These are phyloP conservation scores for Gonapodya prolifera DNA, from an alignment of 192 early-diverging fungal genomes.

Conservation along the genomic window DNA sequence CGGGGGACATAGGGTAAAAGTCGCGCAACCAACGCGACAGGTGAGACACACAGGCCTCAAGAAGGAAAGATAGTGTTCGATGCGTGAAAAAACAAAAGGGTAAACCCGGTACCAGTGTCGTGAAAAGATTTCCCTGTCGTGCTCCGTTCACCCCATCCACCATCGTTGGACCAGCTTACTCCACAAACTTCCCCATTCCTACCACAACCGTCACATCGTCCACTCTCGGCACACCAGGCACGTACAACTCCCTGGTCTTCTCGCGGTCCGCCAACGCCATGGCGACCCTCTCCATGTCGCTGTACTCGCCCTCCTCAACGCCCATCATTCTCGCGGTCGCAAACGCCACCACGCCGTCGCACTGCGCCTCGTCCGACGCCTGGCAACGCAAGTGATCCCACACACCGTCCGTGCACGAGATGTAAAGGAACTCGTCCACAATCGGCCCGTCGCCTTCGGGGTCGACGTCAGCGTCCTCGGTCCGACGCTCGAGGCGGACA, in stretches of 20 bases:
- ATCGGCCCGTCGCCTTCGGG: background rate
- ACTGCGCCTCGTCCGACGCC: background rate
- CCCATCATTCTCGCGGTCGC: background rate
- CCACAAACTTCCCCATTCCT: background rate
- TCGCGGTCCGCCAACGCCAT: background rate
- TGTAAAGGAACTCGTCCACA: background rate
- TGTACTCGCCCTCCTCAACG: background rate
- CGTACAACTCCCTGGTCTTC: background rate
- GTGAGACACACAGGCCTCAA: too few species aligned
- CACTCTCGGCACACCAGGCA: background rate
- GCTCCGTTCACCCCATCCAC: too few species aligned
- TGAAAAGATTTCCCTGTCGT: too few species aligned
- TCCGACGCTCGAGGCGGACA: background rate
- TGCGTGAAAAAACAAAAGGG: too few species aligned
- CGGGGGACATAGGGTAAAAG: too few species aligned
- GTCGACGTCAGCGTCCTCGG: background rate
- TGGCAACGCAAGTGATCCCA: conserved; percentile 4
- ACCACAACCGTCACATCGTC: background rate
- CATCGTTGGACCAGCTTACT: too few species aligned
- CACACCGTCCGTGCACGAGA: conserved; percentile 4
- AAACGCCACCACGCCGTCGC: background rate
- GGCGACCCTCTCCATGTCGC: background rate
- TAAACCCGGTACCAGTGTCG: too few species aligned
- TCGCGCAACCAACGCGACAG: too few species aligned
- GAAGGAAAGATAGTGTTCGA: too few species aligned